Evolutionary conservation across 1,139 yeast species (phyloP).

Genomic region (Geotrichum europaeum): DNA sequence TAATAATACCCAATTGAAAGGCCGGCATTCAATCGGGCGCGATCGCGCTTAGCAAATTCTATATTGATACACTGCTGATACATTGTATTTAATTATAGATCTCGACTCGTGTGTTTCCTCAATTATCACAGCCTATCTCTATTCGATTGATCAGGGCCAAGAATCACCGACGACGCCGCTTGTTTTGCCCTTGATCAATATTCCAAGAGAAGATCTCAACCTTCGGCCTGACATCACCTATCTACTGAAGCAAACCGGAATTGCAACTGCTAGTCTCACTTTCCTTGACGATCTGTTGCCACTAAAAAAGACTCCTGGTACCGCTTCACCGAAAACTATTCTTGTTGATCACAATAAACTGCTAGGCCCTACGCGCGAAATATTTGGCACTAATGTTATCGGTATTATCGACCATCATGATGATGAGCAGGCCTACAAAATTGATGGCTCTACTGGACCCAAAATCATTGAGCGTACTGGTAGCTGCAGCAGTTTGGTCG

Average conservation of each 20-base stretch:
- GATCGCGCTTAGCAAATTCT: no score
- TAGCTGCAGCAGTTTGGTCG: constrained; percentile 71
- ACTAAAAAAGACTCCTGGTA: constrained; percentile 2
- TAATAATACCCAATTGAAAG: not conserved
- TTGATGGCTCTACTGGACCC: constrained; percentile 40
- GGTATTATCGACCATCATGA: constrained; percentile 85
- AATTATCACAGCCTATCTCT: constrained; percentile 59
- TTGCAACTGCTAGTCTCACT: constrained; percentile 47
- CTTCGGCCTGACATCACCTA: constrained; percentile 65
- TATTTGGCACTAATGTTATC: constrained; percentile 38
- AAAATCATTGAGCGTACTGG: constrained; percentile 59
- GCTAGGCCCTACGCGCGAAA: constrained; percentile 45
- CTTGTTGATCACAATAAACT: constrained; percentile 81
- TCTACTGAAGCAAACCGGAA: constrained; percentile 45
- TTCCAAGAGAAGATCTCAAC: constrained; percentile 56
- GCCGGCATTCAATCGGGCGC: no score
- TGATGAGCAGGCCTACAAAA: constrained; percentile 51
- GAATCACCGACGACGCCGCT: constrained; percentile 3
- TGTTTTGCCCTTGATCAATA: constrained; percentile 65
- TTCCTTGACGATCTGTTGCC: constrained; percentile 57
- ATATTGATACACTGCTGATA: not conserved
- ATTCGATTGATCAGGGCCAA: constrained; percentile 21
- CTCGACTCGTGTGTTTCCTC: constrained; percentile 82
- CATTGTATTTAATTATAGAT: constrained; percentile 37
- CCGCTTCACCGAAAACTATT: constrained; percentile 34